Conservation (phyloP, 139 green algal species). For the Mesotaenium endlicherianum region DNA sequence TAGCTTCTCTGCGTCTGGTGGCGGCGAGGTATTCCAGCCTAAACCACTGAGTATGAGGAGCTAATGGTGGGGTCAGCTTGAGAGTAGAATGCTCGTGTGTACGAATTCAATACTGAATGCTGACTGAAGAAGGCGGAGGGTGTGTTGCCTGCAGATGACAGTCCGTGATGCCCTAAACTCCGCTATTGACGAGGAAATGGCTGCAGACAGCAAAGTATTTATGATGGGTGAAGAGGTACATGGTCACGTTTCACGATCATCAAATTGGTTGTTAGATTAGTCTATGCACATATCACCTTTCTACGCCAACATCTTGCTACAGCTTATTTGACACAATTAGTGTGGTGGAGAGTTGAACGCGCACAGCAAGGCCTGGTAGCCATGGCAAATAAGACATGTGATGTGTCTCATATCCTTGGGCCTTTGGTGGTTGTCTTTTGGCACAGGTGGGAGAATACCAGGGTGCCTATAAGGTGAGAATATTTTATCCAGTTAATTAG, state of each 20-base stretch:
- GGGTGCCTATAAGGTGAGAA: constrained; percentile 44
- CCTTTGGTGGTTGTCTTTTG: background rate
- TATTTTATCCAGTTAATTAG: too few relatives aligned
- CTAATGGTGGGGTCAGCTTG: background rate
- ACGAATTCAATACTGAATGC: background rate
- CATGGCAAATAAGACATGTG: too few relatives aligned
- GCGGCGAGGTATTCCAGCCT: background rate
- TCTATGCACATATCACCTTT: too few relatives aligned
- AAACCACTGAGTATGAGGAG: background rate
- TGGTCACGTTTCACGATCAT: too few relatives aligned
- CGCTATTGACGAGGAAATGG: constrained; percentile 96
- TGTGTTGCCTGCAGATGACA: constrained; percentile 66
- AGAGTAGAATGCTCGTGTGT: background rate
- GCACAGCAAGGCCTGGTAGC: too few relatives aligned
- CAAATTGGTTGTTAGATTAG: background rate
- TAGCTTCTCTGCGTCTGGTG: background rate
- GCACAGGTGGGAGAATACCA: constrained; percentile 44
- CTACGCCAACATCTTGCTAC: too few relatives aligned
- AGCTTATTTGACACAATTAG: too few relatives aligned
- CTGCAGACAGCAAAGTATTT: constrained; percentile 87
- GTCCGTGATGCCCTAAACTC: constrained; percentile 96
- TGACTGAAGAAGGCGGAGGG: background rate
- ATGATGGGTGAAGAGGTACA: constrained; percentile 97
- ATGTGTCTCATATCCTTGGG: too few relatives aligned
- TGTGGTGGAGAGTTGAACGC: too few relatives aligned